Conservation (phyloP, 2,329 filamentous ascomycete genomes). For the Diplodia scrobiculata region DNA sequence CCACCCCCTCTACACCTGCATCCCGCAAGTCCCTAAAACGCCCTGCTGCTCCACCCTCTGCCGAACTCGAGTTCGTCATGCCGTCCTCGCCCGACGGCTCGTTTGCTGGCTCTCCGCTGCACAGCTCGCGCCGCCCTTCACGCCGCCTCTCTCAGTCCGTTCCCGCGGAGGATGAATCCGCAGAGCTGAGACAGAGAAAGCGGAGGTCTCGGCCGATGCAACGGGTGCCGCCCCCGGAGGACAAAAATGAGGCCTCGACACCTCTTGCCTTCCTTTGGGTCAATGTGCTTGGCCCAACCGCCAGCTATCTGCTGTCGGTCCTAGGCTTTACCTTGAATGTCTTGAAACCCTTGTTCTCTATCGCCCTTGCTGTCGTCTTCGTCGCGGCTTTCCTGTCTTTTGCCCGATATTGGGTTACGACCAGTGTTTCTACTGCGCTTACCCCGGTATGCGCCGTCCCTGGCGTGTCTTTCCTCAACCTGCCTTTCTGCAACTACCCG, state of each 20-base stretch:
- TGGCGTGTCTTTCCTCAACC: slow-evolving; percentile 60
- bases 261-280: slow-evolving; percentile 37
- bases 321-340: slow-evolving; percentile 62
- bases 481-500: slow-evolving; percentile 62
- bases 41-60: slow-evolving; percentile 32
- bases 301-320: slow-evolving; percentile 59
- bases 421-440: slow-evolving; percentile 51
- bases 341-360: slow-evolving; percentile 65
- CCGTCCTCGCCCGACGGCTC: slow-evolving; percentile 41
- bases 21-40: slow-evolving; percentile 4
- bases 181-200: background rate
- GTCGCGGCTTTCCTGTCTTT: slow-evolving; percentile 36
- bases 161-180: background rate
- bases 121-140: background rate
- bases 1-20: slow-evolving; percentile 27
- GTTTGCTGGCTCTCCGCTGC: slow-evolving; percentile 30
- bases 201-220: slow-evolving; percentile 21
- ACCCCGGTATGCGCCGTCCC: slow-evolving; percentile 72
- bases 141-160: slow-evolving; percentile 7
- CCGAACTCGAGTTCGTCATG: slow-evolving; percentile 50
- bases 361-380: slow-evolving; percentile 64
- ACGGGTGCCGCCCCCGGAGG: slow-evolving; percentile 1
- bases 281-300: slow-evolving; percentile 41
- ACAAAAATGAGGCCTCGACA: slow-evolving; percentile 1
- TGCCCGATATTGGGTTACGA: background rate